These are phyloP conservation scores for Aspergillus sp. DNA, from an alignment of 2,329 filamentous ascomycete species.

Conservation along the genomic window DNA sequence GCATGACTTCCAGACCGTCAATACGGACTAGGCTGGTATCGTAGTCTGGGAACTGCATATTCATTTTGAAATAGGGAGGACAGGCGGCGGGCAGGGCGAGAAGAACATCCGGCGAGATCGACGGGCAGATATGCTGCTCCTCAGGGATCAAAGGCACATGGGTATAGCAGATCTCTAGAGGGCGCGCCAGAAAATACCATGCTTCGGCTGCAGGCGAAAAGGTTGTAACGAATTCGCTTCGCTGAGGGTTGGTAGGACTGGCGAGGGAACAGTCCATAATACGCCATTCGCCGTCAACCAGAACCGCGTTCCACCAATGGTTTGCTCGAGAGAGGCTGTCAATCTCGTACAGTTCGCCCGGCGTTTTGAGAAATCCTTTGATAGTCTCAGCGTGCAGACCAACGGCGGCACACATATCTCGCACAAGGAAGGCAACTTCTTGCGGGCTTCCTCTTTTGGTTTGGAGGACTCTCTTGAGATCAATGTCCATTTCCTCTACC, in stretches of 20 bases:
- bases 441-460: conserved; percentile 80
- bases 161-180: conserved; percentile 90
- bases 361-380: conserved; percentile 84
- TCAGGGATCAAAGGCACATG: conserved; percentile 84
- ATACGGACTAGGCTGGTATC: conserved; percentile 83
- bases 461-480: conserved; percentile 80
- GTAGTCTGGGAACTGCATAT: conserved; percentile 78
- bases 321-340: conserved; percentile 83
- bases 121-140: conserved; percentile 91
- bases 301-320: conserved; percentile 95
- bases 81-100: conserved; percentile 83
- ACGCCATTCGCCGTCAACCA: conserved; percentile 93
- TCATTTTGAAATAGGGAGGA: conserved; percentile 82
- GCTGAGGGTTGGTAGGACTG: conserved; percentile 82
- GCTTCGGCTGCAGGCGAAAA: conserved; percentile 70
- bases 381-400: conserved; percentile 86
- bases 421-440: conserved; percentile 83
- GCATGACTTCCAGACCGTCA: conserved; percentile 90
- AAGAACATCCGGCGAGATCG: conserved; percentile 80
- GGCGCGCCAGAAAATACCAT: conserved; percentile 92
- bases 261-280: conserved; percentile 93
- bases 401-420: conserved; percentile 90
- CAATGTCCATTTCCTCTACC: conserved; percentile 73
- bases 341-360: conserved; percentile 78
- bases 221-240: conserved; percentile 72